Evolutionary conservation across 495 filamentous ascomycete species (phyloP), one percentile per base, ranked within the genome.

Genomic region (Geopyxis carbonaria): DNA sequence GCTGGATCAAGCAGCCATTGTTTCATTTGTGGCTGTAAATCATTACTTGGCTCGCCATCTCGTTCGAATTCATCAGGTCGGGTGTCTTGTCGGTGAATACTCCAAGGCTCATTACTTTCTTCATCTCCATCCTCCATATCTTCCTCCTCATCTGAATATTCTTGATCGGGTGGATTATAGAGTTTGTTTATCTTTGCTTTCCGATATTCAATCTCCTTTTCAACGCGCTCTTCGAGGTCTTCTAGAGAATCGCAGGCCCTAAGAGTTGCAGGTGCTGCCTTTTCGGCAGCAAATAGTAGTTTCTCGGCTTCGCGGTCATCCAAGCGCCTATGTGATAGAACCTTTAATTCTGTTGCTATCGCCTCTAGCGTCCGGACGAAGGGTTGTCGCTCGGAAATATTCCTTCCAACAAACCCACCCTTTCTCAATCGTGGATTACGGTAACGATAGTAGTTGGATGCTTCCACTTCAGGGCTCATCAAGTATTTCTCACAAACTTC

Each of bases 351-450:
- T 2, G 41, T 24, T 10, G 43, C 37, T 22, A 56, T 35, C 11
- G 31, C 20, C 22, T 56, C 51, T 22, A 56, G 45, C 1, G 52
- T 56, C 19, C 52, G 43, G 20, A 51, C 42, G 27, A 51, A 56
- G 2, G 52, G 52, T 23, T 46, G 49, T 30, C 43, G 36, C 28
- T 13, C 30, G 14, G 51, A 44, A n/a, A 47, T 15, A 16, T 37
- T 29, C 18, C 23, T 33, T 10, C 14, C 27, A 13, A 23, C 28
- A 7, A 14, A 16, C 13, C 35, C 38, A 39, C 43, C 14, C 38
- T 6, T 14, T 46, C 39, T 5, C 25, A 41, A 10, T 36, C 36
- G 1, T 33, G 42, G 7, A 38, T 47, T 23, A 34, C 43, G 13
- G 38, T 34, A 42, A 46, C 44, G 13, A 41, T 46, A 16, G 51